Evolutionary conservation across 1,284 basidiomycete species (phyloP).

Genomic region (Cryptococcus jaspeensis): DNA sequence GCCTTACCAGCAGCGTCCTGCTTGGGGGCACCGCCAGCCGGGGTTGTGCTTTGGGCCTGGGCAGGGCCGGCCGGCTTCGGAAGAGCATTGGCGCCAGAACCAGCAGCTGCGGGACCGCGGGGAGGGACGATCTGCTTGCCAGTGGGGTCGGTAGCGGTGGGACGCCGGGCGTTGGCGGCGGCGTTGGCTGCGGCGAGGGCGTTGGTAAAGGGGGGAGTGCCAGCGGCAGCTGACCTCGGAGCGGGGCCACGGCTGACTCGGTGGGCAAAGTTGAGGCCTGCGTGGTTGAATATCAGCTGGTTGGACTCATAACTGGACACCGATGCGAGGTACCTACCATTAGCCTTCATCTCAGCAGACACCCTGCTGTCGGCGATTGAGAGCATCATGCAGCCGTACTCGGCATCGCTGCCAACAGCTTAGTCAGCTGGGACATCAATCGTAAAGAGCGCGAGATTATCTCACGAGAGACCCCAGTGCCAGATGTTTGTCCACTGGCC

Average conservation of each 20-base stretch:
- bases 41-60: too few species aligned
- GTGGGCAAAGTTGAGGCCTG: conserved; percentile 89
- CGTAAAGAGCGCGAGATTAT: neutral
- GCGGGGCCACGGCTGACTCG: conserved; percentile 33
- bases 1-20: too few species aligned
- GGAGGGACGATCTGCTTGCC: conserved; percentile 12
- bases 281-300: conserved; percentile 6
- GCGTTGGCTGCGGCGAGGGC: conserved; percentile 8
- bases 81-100: conserved; percentile 44
- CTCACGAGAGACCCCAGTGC: conserved; percentile 82
- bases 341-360: conserved; percentile 85
- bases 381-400: conserved; percentile 82
- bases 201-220: conserved; percentile 3
- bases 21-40: too few species aligned
- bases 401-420: conserved; percentile 68
- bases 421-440: conserved; percentile 46
- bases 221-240: conserved; percentile 15
- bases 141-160: conserved; percentile 5
- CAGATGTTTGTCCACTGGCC: conserved; percentile 94
- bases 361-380: conserved; percentile 89
- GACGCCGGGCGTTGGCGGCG: conserved; percentile 5
- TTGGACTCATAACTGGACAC: neutral
- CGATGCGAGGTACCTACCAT: conserved; percentile 60
- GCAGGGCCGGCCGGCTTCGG: too few species aligned
- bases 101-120: conserved; percentile 38